Percentiles rank a stretch among this genome's conserved stretches.
Evolutionary conservation across 768 basidiomycete species (phyloP).

Genomic region (Phylloporus arenicola): DNA sequence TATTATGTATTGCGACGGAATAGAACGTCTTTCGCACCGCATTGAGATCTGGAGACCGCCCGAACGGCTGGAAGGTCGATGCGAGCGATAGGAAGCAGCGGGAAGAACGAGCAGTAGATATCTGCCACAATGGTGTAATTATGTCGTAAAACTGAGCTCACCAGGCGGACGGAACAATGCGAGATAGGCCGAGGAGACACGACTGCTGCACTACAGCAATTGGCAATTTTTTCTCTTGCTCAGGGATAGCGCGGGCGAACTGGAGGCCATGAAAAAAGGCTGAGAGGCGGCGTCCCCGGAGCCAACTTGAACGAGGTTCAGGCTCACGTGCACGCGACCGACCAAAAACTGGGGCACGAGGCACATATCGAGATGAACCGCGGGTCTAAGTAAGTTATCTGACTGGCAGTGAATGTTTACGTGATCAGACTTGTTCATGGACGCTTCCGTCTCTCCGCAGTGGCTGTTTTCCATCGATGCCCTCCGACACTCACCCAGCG

Average conservation of each 20-base stretch:
- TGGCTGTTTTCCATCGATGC: conserved; percentile 68
- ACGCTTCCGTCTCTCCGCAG: conserved; percentile 40
- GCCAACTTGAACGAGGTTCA: not conserved
- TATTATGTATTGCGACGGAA: conserved; percentile 1
- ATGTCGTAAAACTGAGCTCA: conserved; percentile 30
- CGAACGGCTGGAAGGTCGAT: not conserved
- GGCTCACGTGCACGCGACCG: conserved; percentile 1
- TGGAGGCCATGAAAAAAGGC: not conserved
- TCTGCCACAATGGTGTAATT: conserved; percentile 25
- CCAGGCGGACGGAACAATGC: conserved; percentile 16
- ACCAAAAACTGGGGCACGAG: conserved; percentile 29
- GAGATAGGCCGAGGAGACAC: conserved; percentile 5
- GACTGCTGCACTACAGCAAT: conserved; percentile 11
- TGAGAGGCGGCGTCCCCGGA: not conserved
- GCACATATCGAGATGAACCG: conserved; percentile 26
- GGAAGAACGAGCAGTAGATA: conserved; percentile 12
- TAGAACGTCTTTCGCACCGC: not conserved
- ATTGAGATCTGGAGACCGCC: not conserved
- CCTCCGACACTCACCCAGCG: conserved; percentile 55
- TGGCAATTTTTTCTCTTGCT: conserved; percentile 15
- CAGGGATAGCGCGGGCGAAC: conserved; percentile 1
- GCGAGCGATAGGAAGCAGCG: conserved; percentile 6
- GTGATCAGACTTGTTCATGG: conserved; percentile 25
- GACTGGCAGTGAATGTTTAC: conserved; percentile 13
- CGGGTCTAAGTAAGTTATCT: conserved; percentile 26